These are phyloP conservation scores for Paramecium biaurelia DNA, from an alignment of 73 alveolate genomes.

Conservation along the genomic window DNA sequence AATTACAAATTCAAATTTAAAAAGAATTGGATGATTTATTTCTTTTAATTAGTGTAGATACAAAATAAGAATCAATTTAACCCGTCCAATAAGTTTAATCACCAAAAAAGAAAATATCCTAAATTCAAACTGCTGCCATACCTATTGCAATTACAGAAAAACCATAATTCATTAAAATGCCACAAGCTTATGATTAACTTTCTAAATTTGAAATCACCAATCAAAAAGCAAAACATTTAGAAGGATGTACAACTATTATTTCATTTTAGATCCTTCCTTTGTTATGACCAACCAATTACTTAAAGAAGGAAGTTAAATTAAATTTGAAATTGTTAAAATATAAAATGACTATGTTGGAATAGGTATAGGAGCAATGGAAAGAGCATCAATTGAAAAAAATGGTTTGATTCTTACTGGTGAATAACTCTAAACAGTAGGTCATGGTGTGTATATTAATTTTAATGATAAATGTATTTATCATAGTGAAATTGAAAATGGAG, in stretches of 20 bases:
- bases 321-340: background rate
- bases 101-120: background rate
- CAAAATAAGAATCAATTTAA: background rate
- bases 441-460: conserved; percentile 24
- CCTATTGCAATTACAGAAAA: background rate
- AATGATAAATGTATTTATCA: conserved; percentile 33
- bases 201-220: background rate
- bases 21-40: conserved; percentile 35
- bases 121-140: background rate
- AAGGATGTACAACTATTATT: background rate
- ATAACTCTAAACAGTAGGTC: background rate
- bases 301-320: background rate
- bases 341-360: conserved; percentile 5
- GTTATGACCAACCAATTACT: conserved; percentile 3
- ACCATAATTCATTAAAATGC: background rate
- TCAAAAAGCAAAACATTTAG: conserved; percentile 13
- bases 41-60: background rate
- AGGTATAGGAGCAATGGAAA: background rate
- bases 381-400: background rate
- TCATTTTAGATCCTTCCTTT: background rate
- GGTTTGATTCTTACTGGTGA: conserved; percentile 19
- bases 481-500: conserved; percentile 48
- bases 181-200: background rate
- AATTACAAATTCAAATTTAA: background rate
- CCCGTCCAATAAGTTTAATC: background rate